phyloP scores from a whole-genome alignment of 371 early-diverging fungal species.

The Capillidium heterosporum region DNA sequence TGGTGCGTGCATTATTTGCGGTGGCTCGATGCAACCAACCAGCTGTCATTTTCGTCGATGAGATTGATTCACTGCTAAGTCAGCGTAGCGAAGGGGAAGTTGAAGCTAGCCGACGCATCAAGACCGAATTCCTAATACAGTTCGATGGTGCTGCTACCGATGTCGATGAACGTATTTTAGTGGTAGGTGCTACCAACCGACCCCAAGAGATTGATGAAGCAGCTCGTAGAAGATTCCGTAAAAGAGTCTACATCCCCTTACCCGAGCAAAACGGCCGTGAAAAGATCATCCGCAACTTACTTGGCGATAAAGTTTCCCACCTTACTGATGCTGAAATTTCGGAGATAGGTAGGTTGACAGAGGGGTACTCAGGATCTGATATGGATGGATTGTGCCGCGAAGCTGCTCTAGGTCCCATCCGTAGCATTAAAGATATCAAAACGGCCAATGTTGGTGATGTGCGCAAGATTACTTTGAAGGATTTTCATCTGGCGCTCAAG shows the following conservation, averaged over 20 bases:
- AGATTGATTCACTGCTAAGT: constrained; percentile 82
- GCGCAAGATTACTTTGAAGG: constrained; percentile 43
- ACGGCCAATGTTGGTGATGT: constrained; percentile 31
- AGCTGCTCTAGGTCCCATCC: constrained; percentile 48
- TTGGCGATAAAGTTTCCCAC: constrained; percentile 33
- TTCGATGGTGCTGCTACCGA: constrained; percentile 68
- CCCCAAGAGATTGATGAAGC: constrained; percentile 87
- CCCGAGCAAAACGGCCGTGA: constrained; percentile 55
- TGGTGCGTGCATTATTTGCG: constrained; percentile 79
- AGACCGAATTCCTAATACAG: constrained; percentile 68
- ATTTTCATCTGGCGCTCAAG: constrained; percentile 57
- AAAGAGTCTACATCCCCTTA: constrained; percentile 64
- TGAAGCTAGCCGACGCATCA: constrained; percentile 72
- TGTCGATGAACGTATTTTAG: constrained; percentile 16
- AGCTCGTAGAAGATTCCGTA: constrained; percentile 28
- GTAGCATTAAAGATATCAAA: constrained; percentile 36
- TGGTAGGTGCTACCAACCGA: constrained; percentile 16
- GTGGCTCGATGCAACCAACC: constrained; percentile 77
- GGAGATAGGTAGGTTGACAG: constrained; percentile 29
- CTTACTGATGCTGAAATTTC: constrained; percentile 39
- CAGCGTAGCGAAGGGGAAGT: constrained; percentile 79
- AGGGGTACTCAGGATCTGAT: constrained; percentile 75
- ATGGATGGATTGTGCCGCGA: constrained; percentile 80
- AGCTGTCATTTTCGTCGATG: constrained; percentile 76
- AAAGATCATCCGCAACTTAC: constrained; percentile 39